Evolutionary conservation across 306 rosid species (phyloP), one percentile per base, ranked within the genome.

Genomic region (Prunus campanulata): DNA sequence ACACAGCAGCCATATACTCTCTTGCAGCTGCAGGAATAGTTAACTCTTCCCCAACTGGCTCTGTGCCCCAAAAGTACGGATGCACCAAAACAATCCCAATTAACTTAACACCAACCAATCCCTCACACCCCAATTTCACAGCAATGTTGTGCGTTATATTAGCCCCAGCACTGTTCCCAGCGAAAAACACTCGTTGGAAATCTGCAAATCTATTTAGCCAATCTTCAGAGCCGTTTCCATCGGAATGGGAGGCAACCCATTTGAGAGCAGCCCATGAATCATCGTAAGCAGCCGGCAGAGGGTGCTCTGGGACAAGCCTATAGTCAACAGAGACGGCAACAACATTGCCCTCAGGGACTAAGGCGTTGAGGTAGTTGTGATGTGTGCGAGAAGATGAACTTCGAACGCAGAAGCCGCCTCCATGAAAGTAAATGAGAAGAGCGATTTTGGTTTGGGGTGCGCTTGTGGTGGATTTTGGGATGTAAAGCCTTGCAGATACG

Each of bases 161-260:
- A 0, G 71, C 91, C 0, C 96, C 93, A n/a, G 97, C 95, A 27
- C 95, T 91, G 66, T 89, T 95, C 0, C 95, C 91, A 1, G 88
- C 89, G 13, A 88, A 13, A 83, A 79, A 90, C 16, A 88, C 79
- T 0, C 72, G 52, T 0, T 3, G 5, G 8, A 72, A 59, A 48
- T 88, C 90, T 2, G 76, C 89, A 19, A 68, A 81, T 24, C 32
- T 24, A 19, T 76, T 83, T 5, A 91, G 78, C 97, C 97, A 91
- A 7, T 83, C 83, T 49, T 88, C 90, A 0, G 78, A 68, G 4
- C 84, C 86, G 7, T 7, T 10, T 16, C 77, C 77, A 19, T 50
- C 10, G 1, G 48, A 25, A 72, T 85, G 90, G 46, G 89, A 30
- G 7, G 72, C 74, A 5, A 54, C 70, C 95, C 93, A 91, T 25